Conservation (phyloP, 2,329 filamentous ascomycete species). For the Exserohilum rostratum region DNA sequence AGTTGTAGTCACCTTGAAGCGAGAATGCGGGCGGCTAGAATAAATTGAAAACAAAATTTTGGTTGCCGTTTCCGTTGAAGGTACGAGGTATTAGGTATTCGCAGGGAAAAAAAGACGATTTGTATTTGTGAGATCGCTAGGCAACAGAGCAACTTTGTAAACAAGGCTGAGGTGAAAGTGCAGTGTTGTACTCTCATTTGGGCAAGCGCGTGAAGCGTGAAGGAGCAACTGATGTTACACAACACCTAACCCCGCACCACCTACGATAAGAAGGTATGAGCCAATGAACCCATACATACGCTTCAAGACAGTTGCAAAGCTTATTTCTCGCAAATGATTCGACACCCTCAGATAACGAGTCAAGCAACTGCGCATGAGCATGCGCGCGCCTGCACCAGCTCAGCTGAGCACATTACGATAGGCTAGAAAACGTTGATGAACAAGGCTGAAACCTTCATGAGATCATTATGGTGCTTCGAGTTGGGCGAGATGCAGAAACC, state of each 20-base stretch:
- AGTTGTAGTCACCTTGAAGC: not conserved
- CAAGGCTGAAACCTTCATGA: too few relatives aligned
- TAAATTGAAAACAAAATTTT: not conserved
- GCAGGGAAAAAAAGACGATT: not conserved
- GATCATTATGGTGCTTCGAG: too few relatives aligned
- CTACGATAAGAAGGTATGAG: too few relatives aligned
- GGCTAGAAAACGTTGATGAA: too few relatives aligned
- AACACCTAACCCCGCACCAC: not conserved
- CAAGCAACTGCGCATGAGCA: too few relatives aligned
- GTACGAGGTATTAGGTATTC: not conserved
- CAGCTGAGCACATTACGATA: too few relatives aligned
- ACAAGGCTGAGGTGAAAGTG: conserved; percentile 1
- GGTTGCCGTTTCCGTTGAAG: not conserved
- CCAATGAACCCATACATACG: too few relatives aligned
- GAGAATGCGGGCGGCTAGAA: not conserved
- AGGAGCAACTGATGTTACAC: not conserved
- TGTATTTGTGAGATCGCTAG: not conserved
- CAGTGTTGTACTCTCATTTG: not conserved
- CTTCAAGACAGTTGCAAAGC: too few relatives aligned
- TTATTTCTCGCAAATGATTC: too few relatives aligned
- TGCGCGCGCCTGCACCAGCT: too few relatives aligned
- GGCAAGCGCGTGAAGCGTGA: not conserved
- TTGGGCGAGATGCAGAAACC: too few relatives aligned
- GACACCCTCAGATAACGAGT: too few relatives aligned
- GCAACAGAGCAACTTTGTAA: not conserved